Evolutionary conservation across 192 early-diverging fungal genomes (phyloP), one percentile per base, ranked within the genome.

Genomic region (Backusella tuberculispora): DNA sequence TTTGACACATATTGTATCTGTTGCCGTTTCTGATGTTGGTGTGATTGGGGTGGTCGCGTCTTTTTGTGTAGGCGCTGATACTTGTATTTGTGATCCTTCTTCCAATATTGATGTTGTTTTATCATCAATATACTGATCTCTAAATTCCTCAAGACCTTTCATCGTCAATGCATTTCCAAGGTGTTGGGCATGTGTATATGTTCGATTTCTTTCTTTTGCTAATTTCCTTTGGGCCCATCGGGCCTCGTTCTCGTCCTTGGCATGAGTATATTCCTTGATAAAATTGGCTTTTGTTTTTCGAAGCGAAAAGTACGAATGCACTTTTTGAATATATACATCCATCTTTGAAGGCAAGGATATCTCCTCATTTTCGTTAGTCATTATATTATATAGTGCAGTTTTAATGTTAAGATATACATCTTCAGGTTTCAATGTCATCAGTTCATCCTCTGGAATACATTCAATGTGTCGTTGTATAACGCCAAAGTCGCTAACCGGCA

Each of bases 211-310:
- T 47, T 14, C 46, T 47, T n/a, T 10, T 0, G 13, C 14, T 0
- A 47, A 46, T 46, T 46, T 47, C 48, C 48, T 50, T 50, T 50
- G 12, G 19, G 48, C 48, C 48, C 48, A 50, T 50, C 48, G 48
- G 48, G 48, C 2, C 19, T 50, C 48, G 15, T 50, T 50, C 48
- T 50, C 48, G 48, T 50, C 48, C 48, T 50, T 50, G 48, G 48
- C 48, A 50, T 50, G 19, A 50, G 13, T 50, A 50, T 50, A 50
- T 50, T 50, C 48, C 48, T 50, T 50, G 48, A 50, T 19, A 50
- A 50, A 50, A 50, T 50, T 50, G 48, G 48, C 48, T 50, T 50
- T 50, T 50, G 48, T 50, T 50, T 50, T 50, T 50, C 48, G 48
- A 50, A 50, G 48, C 48, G 48, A 50, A 12, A 50, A 50, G 48